A percentile compares a stretch with the other conserved stretches of the same genome.
phyloP scores from a whole-genome alignment of 2,329 filamentous ascomycete species.

The Hypoxylon sp. region DNA sequence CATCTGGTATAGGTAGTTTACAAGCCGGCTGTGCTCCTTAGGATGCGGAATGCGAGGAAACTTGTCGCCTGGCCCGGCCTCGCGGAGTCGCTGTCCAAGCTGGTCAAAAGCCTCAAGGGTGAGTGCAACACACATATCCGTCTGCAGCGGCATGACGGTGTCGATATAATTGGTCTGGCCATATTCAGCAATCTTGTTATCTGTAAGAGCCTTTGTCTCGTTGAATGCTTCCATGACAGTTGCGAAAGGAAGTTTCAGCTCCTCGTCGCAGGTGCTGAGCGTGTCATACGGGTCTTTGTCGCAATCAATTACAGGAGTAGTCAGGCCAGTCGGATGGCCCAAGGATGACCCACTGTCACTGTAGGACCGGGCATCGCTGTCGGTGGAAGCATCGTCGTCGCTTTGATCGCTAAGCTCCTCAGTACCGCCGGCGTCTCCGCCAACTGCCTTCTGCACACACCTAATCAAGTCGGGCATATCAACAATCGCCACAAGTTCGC shows the following conservation, averaged over 20 bases:
- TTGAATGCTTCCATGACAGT: conserved; percentile 49
- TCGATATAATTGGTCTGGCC: conserved; percentile 45
- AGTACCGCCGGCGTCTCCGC: conserved; percentile 16
- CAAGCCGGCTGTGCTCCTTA: conserved; percentile 49
- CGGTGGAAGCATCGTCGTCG: conserved; percentile 32
- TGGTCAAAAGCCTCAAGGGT: conserved; percentile 53
- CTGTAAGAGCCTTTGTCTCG: conserved; percentile 48
- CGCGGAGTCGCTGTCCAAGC: conserved; percentile 48
- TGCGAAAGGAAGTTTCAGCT: conserved; percentile 34
- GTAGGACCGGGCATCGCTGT: conserved; percentile 26
- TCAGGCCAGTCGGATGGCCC: conserved; percentile 30
- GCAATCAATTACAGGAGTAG: conserved; percentile 30
- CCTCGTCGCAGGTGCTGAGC: conserved; percentile 27
- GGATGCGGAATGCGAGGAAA: conserved; percentile 47
- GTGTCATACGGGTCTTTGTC: conserved; percentile 34
- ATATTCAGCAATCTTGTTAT: conserved; percentile 44
- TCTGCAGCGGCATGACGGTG: conserved; percentile 47
- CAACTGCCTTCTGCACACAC: conserved; percentile 42
- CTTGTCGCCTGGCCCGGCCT: conserved; percentile 37
- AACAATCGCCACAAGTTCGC: conserved; percentile 51
- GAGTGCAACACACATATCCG: conserved; percentile 38
- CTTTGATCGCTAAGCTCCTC: conserved; percentile 28
- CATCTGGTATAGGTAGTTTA: conserved; percentile 53
- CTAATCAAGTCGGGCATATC: conserved; percentile 50
- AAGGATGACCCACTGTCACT: conserved; percentile 30